These are phyloP conservation scores for Talaromyces pinophilus DNA, from an alignment of 2,329 filamentous ascomycete species.

Conservation along the genomic window DNA sequence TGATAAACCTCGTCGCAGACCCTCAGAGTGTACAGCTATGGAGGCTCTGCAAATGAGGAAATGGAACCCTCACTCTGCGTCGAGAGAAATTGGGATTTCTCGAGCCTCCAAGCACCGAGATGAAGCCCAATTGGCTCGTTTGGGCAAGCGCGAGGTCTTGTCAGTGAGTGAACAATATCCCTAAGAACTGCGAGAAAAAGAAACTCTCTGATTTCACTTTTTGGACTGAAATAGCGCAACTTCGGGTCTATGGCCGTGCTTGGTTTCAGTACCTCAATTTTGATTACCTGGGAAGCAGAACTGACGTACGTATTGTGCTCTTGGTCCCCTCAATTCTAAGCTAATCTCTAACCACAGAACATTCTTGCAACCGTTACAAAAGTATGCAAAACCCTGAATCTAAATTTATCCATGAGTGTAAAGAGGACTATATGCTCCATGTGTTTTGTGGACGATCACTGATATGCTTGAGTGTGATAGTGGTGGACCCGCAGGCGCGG, in stretches of 20 bases:
- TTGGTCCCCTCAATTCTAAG: neutral
- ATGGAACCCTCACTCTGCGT: neutral
- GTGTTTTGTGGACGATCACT: neutral
- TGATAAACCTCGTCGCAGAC: neutral
- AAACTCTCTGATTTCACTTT: neutral
- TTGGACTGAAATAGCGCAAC: conserved; percentile 6
- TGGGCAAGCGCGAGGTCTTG: conserved; percentile 55
- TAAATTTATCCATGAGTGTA: neutral
- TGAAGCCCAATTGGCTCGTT: conserved; percentile 49
- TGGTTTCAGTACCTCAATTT: conserved; percentile 20
- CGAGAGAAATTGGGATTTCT: conserved; percentile 14
- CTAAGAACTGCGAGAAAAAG: neutral
- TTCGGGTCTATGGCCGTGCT: conserved; percentile 19
- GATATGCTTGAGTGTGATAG: neutral
- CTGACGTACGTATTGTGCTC: conserved; percentile 1
- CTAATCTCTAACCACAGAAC: conserved; percentile 8
- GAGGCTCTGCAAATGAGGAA: conserved; percentile 16
- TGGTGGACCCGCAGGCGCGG: conserved; percentile 18
- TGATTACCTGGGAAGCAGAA: conserved; percentile 18
- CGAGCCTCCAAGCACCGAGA: conserved; percentile 34
- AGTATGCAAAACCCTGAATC: conserved; percentile 5
- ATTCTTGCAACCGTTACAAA: conserved; percentile 13
- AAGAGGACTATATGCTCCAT: neutral
- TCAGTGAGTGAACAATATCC: conserved; percentile 32
- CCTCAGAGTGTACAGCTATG: conserved; percentile 4